These are phyloP conservation scores for Boletus rubescentipes DNA, from an alignment of 768 basidiomycete genomes.

Conservation along the genomic window DNA sequence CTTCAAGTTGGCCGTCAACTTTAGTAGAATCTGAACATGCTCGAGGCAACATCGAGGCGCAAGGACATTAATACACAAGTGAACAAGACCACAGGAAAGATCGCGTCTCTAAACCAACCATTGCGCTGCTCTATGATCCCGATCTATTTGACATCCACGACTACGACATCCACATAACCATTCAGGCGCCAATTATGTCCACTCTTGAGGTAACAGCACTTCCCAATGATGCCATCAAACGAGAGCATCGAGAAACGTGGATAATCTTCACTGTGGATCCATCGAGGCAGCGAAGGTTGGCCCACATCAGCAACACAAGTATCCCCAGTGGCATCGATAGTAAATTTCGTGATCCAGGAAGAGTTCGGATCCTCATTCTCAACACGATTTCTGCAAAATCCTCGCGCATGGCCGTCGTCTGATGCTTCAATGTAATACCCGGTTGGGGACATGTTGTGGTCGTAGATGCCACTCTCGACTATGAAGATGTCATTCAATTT, in stretches of 20 bases:
- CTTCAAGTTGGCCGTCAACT: too few relatives aligned
- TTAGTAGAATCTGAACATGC: too few relatives aligned
- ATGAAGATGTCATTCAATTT: neutral
- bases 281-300: neutral
- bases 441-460: neutral
- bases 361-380: neutral
- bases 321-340: slow-evolving; percentile 1
- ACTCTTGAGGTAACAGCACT: slow-evolving; percentile 1
- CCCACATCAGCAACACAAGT: slow-evolving; percentile 1
- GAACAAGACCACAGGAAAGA: too few relatives aligned
- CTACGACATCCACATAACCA: neutral
- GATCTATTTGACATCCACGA: neutral
- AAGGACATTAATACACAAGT: too few relatives aligned
- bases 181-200: neutral
- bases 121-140: too few relatives aligned
- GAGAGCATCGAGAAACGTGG: neutral
- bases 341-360: slow-evolving; percentile 1
- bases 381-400: neutral
- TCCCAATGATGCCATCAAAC: slow-evolving; percentile 1
- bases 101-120: too few relatives aligned
- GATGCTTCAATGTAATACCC: slow-evolving; percentile 1
- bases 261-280: neutral
- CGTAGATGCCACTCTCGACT: neutral
- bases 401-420: slow-evolving; percentile 6
- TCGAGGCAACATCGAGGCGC: too few relatives aligned